phyloP scores from a whole-genome alignment of 2,329 filamentous ascomycete genomes.

The Colletotrichum sp. region DNA sequence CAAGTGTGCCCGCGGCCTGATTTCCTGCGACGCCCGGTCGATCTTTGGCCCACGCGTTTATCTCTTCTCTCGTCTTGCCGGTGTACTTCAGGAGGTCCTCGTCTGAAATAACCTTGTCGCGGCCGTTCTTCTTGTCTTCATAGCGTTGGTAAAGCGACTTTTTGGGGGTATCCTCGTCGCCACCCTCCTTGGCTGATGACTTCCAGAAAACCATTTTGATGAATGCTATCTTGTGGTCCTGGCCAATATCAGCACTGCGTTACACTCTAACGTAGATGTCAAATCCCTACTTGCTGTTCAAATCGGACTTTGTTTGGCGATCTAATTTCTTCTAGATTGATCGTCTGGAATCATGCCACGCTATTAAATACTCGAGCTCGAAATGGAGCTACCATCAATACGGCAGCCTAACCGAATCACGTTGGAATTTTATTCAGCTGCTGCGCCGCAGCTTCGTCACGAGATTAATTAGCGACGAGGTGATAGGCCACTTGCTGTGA shows the following conservation, averaged over 20 bases:
- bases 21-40: constrained; percentile 45
- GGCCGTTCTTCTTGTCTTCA: constrained; percentile 34
- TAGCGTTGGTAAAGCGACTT: constrained; percentile 36
- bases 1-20: constrained; percentile 38
- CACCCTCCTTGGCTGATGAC: not conserved
- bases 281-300: not conserved
- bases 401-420: not conserved
- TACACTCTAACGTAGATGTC: not conserved
- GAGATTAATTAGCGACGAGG: fast-evolving
- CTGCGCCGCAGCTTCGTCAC: not conserved
- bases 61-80: constrained; percentile 36
- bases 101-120: constrained; percentile 34
- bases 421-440: not conserved
- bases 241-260: not conserved
- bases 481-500: not conserved
- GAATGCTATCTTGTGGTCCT: not conserved
- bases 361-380: not conserved
- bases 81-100: constrained; percentile 46
- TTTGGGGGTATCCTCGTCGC: constrained; percentile 19
- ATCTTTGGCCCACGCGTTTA: constrained; percentile 40
- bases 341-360: not conserved
- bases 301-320: not conserved
- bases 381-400: not conserved
- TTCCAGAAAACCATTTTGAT: constrained; percentile 1
- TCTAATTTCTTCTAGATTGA: not conserved